These are phyloP conservation scores for Asterionellopsis glacialis DNA, from an alignment of 108 stramenopile species.

Conservation along the genomic window DNA sequence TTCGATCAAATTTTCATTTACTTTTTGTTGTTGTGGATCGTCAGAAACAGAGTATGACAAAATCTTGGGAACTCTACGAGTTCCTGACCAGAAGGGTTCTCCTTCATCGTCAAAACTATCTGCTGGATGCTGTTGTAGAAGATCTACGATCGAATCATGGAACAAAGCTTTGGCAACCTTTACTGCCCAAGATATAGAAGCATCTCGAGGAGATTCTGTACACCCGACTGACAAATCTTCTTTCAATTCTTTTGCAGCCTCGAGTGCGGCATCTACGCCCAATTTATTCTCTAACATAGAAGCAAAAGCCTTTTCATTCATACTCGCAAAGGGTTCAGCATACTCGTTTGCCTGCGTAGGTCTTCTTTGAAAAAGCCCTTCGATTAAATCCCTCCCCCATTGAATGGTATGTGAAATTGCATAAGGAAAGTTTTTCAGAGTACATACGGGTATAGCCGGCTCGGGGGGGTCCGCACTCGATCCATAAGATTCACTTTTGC, in stretches of 20 bases:
- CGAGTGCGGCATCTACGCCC: slow-evolving; percentile 58
- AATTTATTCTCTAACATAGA: slow-evolving; percentile 35
- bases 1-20: slow-evolving; percentile 68
- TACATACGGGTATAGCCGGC: slow-evolving; percentile 83
- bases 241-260: slow-evolving; percentile 59
- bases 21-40: slow-evolving; percentile 37
- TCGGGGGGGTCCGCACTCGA: slow-evolving; percentile 86
- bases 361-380: slow-evolving; percentile 72
- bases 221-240: slow-evolving; percentile 53
- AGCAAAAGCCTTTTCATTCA: slow-evolving; percentile 34
- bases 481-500: slow-evolving; percentile 81
- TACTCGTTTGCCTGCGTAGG: slow-evolving; percentile 77
- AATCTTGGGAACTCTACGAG: slow-evolving; percentile 58
- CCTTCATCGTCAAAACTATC: slow-evolving; percentile 94
- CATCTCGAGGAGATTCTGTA: slow-evolving; percentile 25
- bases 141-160: slow-evolving; percentile 42
- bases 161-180: slow-evolving; percentile 46
- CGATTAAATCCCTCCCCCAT: slow-evolving; percentile 85
- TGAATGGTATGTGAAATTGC: slow-evolving; percentile 88
- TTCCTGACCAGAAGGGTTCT: slow-evolving; percentile 89
- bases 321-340: slow-evolving; percentile 22
- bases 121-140: slow-evolving; percentile 78
- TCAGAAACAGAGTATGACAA: slow-evolving; percentile 32
- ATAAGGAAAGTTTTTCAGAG: slow-evolving; percentile 87
- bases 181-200: slow-evolving; percentile 64